Evolutionary conservation across 208 protist genomes (phyloP).

Genomic region (Leishmania amazonensis): DNA sequence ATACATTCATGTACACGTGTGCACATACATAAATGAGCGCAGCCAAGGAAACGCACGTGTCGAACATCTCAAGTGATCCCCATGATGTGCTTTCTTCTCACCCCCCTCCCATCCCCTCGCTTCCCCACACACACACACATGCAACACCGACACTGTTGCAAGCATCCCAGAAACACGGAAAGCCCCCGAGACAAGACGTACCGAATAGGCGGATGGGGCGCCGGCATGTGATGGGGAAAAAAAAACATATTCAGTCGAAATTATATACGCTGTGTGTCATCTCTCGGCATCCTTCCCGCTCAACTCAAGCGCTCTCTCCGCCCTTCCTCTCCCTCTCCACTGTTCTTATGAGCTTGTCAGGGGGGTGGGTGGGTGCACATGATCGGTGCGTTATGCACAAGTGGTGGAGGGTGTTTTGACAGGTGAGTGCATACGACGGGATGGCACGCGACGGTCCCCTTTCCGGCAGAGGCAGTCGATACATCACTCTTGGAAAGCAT

Average conservation of each 20-base stretch:
- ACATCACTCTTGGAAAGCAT: background rate
- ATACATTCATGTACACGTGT: background rate
- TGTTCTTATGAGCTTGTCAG: background rate
- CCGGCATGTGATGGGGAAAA: background rate
- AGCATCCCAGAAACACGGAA: background rate
- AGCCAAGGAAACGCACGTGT: background rate
- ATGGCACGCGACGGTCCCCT: background rate
- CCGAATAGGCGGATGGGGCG: background rate
- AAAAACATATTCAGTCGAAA: background rate
- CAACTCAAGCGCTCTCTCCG: background rate
- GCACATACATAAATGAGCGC: background rate
- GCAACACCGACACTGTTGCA: background rate
- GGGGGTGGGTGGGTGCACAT: background rate
- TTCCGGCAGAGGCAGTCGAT: background rate
- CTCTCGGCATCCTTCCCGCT: background rate
- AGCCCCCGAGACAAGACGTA: background rate
- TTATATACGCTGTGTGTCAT: background rate
- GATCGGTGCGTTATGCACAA: background rate
- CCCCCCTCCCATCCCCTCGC: no score
- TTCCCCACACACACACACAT: background rate
- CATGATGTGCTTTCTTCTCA: background rate
- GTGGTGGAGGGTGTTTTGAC: background rate
- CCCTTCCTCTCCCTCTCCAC: background rate
- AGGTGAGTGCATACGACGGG: background rate
- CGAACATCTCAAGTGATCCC: background rate